phyloP scores from a whole-genome alignment of 2,329 filamentous ascomycete genomes.

The Fusarium sp. region DNA sequence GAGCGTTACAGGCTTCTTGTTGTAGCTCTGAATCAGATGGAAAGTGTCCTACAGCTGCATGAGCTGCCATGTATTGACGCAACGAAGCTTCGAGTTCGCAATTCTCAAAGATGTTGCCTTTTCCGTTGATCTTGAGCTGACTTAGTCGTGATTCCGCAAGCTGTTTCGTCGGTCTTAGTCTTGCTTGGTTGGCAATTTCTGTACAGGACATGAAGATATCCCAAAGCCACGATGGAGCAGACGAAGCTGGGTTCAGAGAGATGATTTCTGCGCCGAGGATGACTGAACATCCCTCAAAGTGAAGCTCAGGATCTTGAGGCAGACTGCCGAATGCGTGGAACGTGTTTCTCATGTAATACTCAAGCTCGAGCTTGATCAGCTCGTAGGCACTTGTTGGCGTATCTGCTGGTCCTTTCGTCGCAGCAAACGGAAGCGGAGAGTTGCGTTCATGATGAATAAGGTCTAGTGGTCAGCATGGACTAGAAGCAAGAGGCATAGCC shows the following conservation, averaged over 20 bases:
- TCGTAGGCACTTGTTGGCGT: constrained; percentile 37
- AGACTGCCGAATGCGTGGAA: constrained; percentile 17
- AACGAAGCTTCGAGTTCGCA: constrained; percentile 30
- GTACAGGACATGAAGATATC: constrained; percentile 32
- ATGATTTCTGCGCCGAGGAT: constrained; percentile 31
- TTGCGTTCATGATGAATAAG: constrained; percentile 38
- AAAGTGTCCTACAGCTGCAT: constrained; percentile 21
- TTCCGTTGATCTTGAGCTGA: constrained; percentile 34
- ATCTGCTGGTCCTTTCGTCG: constrained; percentile 33
- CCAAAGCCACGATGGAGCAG: constrained; percentile 31
- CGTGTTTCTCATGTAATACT: constrained; percentile 31
- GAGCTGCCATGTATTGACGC: constrained; percentile 22
- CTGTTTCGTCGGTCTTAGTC: constrained; percentile 25
- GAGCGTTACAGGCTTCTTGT: constrained; percentile 25
- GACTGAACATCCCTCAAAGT: constrained; percentile 33
- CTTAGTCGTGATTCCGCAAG: constrained; percentile 22
- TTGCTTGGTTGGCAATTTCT: constrained; percentile 30
- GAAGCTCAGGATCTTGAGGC: constrained; percentile 22
- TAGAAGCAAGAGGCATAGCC: fast-evolving
- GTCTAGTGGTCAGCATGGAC: constrained; percentile 19
- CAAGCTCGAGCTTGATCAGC: constrained; percentile 30
- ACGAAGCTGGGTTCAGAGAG: constrained; percentile 19
- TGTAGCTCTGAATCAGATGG: constrained; percentile 31
- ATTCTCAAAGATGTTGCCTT: constrained; percentile 35
- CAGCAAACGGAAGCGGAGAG: constrained; percentile 30